Percentiles rank a stretch among this genome's conserved stretches.
Evolutionary conservation across 1,284 basidiomycete genomes (phyloP).

Genomic region (Melampsora medusae): DNA sequence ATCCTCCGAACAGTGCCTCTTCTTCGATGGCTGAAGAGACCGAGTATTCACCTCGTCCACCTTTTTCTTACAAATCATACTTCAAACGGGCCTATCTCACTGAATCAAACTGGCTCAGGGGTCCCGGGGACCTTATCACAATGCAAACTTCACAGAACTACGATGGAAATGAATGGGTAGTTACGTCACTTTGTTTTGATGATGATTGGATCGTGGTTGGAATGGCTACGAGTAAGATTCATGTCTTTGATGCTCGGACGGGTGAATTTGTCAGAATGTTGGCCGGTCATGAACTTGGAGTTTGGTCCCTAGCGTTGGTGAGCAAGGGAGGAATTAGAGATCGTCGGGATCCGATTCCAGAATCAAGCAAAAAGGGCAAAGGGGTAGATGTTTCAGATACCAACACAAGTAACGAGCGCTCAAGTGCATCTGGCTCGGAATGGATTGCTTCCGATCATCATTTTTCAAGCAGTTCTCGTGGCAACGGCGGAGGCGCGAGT

Average conservation of each 20-base stretch:
- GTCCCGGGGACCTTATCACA: slow-evolving; percentile 69
- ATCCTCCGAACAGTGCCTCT: slow-evolving; percentile 26
- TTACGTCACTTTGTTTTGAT: slow-evolving; percentile 84
- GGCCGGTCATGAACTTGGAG: slow-evolving; percentile 79
- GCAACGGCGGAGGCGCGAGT: slow-evolving; percentile 4
- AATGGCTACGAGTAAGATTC: slow-evolving; percentile 81
- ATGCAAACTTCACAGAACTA: slow-evolving; percentile 68
- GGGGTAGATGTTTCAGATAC: slow-evolving; percentile 8
- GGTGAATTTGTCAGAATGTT: slow-evolving; percentile 76
- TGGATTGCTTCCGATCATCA: slow-evolving; percentile 33
- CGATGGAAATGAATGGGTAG: slow-evolving; percentile 62
- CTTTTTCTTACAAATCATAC: slow-evolving; percentile 66
- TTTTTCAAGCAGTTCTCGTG: slow-evolving; percentile 15
- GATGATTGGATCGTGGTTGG: slow-evolving; percentile 82
- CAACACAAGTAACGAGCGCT: not conserved
- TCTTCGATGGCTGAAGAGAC: slow-evolving; percentile 33
- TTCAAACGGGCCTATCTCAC: slow-evolving; percentile 77
- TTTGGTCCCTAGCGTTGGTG: slow-evolving; percentile 83
- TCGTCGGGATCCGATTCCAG: slow-evolving; percentile 32
- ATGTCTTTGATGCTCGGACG: slow-evolving; percentile 77
- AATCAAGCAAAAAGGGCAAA: slow-evolving; percentile 28
- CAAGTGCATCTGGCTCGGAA: slow-evolving; percentile 6
- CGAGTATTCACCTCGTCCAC: slow-evolving; percentile 45
- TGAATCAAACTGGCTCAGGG: slow-evolving; percentile 79
- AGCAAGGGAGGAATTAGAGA: slow-evolving; percentile 50